Evolutionary conservation across 108 stramenopile species (phyloP), one percentile per base, ranked within the genome.

Genomic region (Fragilaria radians): DNA sequence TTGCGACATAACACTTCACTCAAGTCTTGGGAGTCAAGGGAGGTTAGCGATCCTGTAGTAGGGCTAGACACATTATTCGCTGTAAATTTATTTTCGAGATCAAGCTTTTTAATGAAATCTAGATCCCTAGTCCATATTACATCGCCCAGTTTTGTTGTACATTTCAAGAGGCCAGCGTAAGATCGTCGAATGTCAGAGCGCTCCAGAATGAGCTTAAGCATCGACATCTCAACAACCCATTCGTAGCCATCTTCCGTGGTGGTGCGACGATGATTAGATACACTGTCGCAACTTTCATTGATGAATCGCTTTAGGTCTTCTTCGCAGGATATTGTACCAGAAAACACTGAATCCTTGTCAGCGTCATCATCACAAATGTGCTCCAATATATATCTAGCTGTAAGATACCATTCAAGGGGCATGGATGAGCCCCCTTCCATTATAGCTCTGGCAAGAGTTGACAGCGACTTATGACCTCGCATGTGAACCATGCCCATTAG

Each of bases 401-500:
- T 26, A 18, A 18, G 18, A 2, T 27, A 1, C 52, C 52, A 52
- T 2, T 23, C 26, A 52, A 18, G 25, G 18, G 52, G 26, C 26
- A 27, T 27, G 26, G 2, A 3, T 26, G 17, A 26, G 2, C 11
- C 22, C 18, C 24, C 18, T 27, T 52, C 52, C 52, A 3, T 2
- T 3, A 24, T 52, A 18, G 26, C 63, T 18, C 63, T 46, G 2
- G 60, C 63, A 4, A 82, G 14, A 14, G 65, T 56, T 11, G 65
- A 60, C 28, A 78, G 17, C 0, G 73, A 57, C 33, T 72, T 70
- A 58, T 72, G 66, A 24, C 80, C 80, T 42, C 80, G 59, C 76
- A 82, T 77, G 7, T 63, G 51, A 28, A 73, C 66, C 77, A 82
- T 78, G 2, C 80, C 80, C 31, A 63, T 47, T 24, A 78, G 62